Percentiles rank a stretch among this genome's conserved stretches.
Conservation (phyloP, 306 rosid species). For the Vachellia collinsii region DNA sequence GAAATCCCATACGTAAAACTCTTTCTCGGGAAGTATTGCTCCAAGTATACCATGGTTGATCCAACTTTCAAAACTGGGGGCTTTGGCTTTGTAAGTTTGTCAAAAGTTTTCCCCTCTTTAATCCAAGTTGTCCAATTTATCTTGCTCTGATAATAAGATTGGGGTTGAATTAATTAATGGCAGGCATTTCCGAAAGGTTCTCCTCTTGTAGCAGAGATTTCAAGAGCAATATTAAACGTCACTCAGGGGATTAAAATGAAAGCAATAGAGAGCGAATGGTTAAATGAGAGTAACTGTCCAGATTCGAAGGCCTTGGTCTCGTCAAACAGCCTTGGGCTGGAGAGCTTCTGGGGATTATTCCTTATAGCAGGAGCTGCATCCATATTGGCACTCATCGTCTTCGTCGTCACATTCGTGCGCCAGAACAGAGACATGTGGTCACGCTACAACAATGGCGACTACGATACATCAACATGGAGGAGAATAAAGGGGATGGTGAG, state of each 20-base stretch:
- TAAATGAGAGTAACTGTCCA: slow-evolving; percentile 33
- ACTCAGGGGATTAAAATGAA: slow-evolving; percentile 53
- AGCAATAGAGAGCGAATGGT: slow-evolving; percentile 49
- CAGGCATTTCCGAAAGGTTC: slow-evolving; percentile 47
- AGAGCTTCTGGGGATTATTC: slow-evolving; percentile 67
- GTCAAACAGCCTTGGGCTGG: slow-evolving; percentile 52
- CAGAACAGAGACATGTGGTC: slow-evolving; percentile 33
- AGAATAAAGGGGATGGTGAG: slow-evolving; percentile 30
- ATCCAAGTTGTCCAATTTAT: not conserved
- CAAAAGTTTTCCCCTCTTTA: not conserved
- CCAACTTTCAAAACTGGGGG: slow-evolving; percentile 59
- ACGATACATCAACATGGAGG: slow-evolving; percentile 32
- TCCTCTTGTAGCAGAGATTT: slow-evolving; percentile 54
- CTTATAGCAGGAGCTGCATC: slow-evolving; percentile 49
- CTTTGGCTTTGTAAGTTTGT: slow-evolving; percentile 68
- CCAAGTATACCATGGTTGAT: slow-evolving; percentile 53
- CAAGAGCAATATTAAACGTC: slow-evolving; percentile 58
- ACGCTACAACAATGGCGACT: not conserved
- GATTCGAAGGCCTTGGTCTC: slow-evolving; percentile 36
- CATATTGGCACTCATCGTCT: slow-evolving; percentile 40
- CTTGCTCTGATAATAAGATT: not conserved
- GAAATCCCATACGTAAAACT: slow-evolving; percentile 59
- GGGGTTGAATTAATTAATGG: not conserved
- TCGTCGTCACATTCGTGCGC: slow-evolving; percentile 35
- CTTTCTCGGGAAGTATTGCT: slow-evolving; percentile 49